Conservation (phyloP, 2,329 filamentous ascomycete genomes). For the Lachnellula hyalina region DNA sequence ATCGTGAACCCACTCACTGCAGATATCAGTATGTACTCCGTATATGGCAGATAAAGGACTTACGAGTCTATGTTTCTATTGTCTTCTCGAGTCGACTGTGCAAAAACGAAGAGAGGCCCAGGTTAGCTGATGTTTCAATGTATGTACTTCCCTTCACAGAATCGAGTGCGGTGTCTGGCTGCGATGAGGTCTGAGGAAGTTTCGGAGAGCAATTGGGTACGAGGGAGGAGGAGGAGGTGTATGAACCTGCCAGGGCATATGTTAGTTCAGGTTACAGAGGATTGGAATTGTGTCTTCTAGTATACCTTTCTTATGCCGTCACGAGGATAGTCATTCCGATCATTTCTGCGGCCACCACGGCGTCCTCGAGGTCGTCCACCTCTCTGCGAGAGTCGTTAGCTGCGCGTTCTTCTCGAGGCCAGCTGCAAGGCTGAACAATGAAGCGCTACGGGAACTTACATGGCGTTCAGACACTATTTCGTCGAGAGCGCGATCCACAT, state of each 20-base stretch:
- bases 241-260: constrained; percentile 27
- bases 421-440: constrained; percentile 24
- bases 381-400: constrained; percentile 24
- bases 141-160: constrained; percentile 33
- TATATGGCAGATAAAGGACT: constrained; percentile 26
- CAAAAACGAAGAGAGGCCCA: constrained; percentile 37
- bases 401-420: constrained; percentile 3
- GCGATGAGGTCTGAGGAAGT: constrained; percentile 33
- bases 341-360: constrained; percentile 30
- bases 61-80: constrained; percentile 67
- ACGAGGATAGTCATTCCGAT: constrained; percentile 54
- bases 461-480: constrained; percentile 59
- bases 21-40: not conserved
- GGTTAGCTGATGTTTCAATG: constrained; percentile 42
- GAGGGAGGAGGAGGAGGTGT: constrained; percentile 33
- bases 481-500: constrained; percentile 57
- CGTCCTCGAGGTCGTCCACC: constrained; percentile 27
- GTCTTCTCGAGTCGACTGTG: constrained; percentile 57
- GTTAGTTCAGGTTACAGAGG: not conserved
- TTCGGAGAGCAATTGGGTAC: constrained; percentile 24
- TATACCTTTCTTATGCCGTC: constrained; percentile 87
- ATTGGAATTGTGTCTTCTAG: not conserved
- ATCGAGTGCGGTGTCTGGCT: constrained; percentile 26
- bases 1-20: constrained; percentile 90
- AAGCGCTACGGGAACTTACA: constrained; percentile 35